Percentiles rank a stretch among this genome's conserved stretches.
phyloP scores from a whole-genome alignment of 208 protist species.

The Angomonas deanei region DNA sequence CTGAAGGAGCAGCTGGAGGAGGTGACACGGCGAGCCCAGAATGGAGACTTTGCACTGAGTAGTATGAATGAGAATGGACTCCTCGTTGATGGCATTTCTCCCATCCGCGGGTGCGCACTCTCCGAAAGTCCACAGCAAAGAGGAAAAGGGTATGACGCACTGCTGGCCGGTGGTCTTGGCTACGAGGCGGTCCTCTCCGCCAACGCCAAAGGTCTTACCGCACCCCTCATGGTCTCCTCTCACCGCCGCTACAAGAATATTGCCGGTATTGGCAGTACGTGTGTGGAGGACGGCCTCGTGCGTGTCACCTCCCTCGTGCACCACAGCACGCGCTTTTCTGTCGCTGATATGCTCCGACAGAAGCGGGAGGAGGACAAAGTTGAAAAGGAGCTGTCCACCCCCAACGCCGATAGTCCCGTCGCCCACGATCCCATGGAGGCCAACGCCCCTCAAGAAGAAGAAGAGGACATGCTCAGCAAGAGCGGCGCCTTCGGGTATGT shows the following conservation, averaged over 20 bases:
- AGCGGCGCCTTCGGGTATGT: slow-evolving; percentile 24
- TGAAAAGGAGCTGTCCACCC: background rate
- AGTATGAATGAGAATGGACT: background rate
- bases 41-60: background rate
- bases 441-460: background rate
- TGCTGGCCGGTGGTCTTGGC: background rate
- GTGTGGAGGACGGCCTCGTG: slow-evolving; percentile 44
- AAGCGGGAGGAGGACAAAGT: background rate
- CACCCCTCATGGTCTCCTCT: slow-evolving; percentile 44
- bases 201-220: slow-evolving; percentile 20
- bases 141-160: background rate
- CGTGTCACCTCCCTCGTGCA: slow-evolving; percentile 39
- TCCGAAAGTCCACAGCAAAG: background rate
- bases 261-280: slow-evolving; percentile 48
- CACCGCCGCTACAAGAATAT: slow-evolving; percentile 51
- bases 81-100: slow-evolving; percentile 1
- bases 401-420: background rate
- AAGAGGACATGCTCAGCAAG: background rate
- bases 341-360: slow-evolving; percentile 12
- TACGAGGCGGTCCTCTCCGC: slow-evolving; percentile 29
- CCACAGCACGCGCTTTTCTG: slow-evolving; percentile 24
- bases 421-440: background rate
- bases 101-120: background rate
- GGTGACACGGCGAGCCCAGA: slow-evolving; percentile 20
- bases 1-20: slow-evolving; percentile 60